phyloP scores from a whole-genome alignment of 768 basidiomycete genomes.

The Trametes cinnabarina region DNA sequence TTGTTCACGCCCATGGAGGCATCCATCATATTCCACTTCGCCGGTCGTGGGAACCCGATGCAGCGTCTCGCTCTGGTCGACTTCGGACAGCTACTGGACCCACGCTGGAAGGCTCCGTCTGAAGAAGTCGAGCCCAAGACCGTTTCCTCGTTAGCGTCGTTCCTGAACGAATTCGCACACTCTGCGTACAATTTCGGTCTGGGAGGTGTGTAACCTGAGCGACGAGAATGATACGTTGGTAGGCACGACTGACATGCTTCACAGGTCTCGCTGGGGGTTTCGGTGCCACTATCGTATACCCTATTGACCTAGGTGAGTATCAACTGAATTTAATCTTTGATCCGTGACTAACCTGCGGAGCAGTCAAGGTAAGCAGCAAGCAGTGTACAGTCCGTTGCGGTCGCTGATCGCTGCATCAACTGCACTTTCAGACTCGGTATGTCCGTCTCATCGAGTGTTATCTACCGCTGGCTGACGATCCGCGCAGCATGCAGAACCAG shows the following conservation, averaged over 20 bases:
- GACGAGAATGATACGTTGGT: constrained; percentile 16
- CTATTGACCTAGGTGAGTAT: constrained; percentile 84
- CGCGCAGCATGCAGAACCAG: constrained; percentile 90
- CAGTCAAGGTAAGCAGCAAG: constrained; percentile 66
- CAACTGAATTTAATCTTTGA: neutral
- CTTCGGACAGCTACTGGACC: constrained; percentile 91
- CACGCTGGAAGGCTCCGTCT: constrained; percentile 77
- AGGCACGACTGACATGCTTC: neutral
- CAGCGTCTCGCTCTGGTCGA: constrained; percentile 82
- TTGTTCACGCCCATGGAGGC: constrained; percentile 98
- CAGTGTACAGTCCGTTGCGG: neutral
- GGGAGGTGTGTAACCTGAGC: constrained; percentile 54
- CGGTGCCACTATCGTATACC: constrained; percentile 97
- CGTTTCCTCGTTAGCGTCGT: constrained; percentile 35
- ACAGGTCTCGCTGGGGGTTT: constrained; percentile 87
- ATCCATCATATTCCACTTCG: constrained; percentile 98
- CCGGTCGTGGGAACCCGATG: constrained; percentile 68
- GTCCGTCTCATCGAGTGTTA: neutral
- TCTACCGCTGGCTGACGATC: neutral
- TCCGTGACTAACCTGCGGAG: neutral
- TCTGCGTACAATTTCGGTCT: constrained; percentile 85
- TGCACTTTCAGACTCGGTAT: constrained; percentile 53
- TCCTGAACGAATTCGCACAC: constrained; percentile 56
- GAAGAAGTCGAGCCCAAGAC: constrained; percentile 40
- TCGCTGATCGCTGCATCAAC: neutral